Base-by-base conservation (phyloP, 768 basidiomycete genomes). In the Bullera alba region DNA sequence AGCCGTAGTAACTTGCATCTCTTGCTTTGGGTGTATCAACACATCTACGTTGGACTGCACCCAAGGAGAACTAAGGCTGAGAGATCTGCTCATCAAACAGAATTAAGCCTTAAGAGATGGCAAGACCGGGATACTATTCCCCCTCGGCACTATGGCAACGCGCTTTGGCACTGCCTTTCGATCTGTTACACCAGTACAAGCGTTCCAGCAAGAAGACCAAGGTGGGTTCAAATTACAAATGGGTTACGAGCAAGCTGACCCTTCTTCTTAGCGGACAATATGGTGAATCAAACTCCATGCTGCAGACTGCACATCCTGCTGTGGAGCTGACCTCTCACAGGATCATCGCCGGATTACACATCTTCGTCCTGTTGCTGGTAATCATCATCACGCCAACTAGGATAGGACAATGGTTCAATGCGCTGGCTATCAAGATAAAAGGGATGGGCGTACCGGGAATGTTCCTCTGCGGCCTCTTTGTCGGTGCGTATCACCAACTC, bases 341-440 rank as follows among this genome's bases (percentile, higher is more conserved):
- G 65, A 50, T 54, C 22, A 47, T 70, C 27, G 47, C 54, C 0
- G 49, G 53, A 15, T 22, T 68, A 22, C 57, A 69, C 38, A 26
- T 70, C 48, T 45, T 54, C 37, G 34, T 69, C 36, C n/a, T n/a
- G n/a, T n/a, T n/a, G n/a, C 35, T 72, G 26, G 50, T 56, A 17
- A 29, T 56, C 23, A 46, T 72, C 15, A 54, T 65, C 25, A 70
- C 69, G 0, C 71, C 71, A 3, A 49, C 54, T 5, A 36, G 69
- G 2, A 69, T 72, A 46, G 65, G 57, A 14, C 36, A 42, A 16
- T 65, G 54, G 57, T 61, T 72, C 46, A 67, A 67, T 37, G 47
- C 50, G 16, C 41, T 72, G 2, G 64, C 64, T 0, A 32, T 55
- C 7, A 56, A 44, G 42, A 34, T 72, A 27, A 46, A 58, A 17